Base-by-base conservation (phyloP, 495 filamentous ascomycete species). In the Platismatia glauca region DNA sequence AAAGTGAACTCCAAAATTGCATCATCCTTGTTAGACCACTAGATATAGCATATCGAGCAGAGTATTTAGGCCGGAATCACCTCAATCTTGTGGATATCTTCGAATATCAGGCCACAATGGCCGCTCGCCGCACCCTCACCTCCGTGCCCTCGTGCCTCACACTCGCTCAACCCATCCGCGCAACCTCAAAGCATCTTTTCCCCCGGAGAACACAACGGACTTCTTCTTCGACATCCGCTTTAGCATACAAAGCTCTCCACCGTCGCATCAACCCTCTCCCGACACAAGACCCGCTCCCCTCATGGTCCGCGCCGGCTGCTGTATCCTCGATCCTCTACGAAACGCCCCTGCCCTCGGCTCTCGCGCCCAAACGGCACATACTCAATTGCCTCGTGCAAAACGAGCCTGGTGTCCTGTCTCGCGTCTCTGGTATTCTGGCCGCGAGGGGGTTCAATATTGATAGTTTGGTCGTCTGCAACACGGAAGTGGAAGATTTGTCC, bases 391-490 rank as follows among this genome's bases (percentile, higher is more conserved):
- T 98, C 59, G 94, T 98, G 65, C 94, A 98, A 75, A 98, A 98
- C 76, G 94, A 98, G 76, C 94, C 94, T 52, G 94, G 94, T 74
- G 94, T 98, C 59, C 82, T 98, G 24, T 96, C 91, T 55, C 91
- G 94, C 62, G 89, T 98, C 15, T 97, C 94, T 13, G 94, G 94
- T 59, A 97, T 98, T 71, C 82, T 98, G 37, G 94, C 94, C 20
- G 94, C 94, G 34, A 83, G 94, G 46, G 94, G 94, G 62, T 98
- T 98, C 86, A 98, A 98, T 79, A 98, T 98, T 72, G 94, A 98
- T 82, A 93, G 89, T 60, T 79, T 98, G 61, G 94, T 98, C 56
- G 94, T 98, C 44, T 97, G 94, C 79, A 91, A 89, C 73, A 98
- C 94, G 50, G 94, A 97, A 76, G 93, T 98, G n/a, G 90, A 90